Evolutionary conservation across 1,284 basidiomycete species (phyloP).

Genomic region (Ustilago nuda): DNA sequence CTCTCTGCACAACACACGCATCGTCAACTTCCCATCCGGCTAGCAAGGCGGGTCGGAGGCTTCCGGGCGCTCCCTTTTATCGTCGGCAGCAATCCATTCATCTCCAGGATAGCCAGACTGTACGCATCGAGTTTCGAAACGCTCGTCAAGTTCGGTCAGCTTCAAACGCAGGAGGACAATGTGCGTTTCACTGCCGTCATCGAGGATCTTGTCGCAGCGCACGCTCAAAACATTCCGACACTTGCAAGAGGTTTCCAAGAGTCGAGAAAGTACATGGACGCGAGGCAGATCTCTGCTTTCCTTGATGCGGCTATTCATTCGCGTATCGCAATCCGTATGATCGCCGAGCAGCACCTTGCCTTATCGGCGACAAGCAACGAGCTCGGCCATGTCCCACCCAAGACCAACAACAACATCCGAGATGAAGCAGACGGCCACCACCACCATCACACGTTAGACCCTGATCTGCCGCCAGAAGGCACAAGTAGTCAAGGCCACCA

Average conservation of each 20-base stretch:
- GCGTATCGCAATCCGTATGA: constrained; percentile 86
- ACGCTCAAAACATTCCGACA: constrained; percentile 87
- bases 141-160: constrained; percentile 77
- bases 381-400: constrained; percentile 8
- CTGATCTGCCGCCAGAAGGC: constrained; percentile 39
- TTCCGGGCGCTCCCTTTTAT: constrained; percentile 73
- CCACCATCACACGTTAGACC: constrained; percentile 29
- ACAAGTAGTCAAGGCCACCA: constrained; percentile 30
- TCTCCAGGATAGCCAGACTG: constrained; percentile 79
- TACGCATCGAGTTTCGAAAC: constrained; percentile 81
- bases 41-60: constrained; percentile 63
- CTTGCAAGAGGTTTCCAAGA: constrained; percentile 92
- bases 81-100: constrained; percentile 88
- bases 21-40: constrained; percentile 66
- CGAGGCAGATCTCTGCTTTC: constrained; percentile 80
- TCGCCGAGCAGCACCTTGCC: constrained; percentile 91
- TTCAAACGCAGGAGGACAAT: constrained; percentile 79
- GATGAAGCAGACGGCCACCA: constrained; percentile 1
- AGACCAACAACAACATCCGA: constrained; percentile 14
- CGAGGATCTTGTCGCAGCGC: constrained; percentile 79
- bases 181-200: constrained; percentile 77
- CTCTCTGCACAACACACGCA: constrained; percentile 63
- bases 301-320: constrained; percentile 86
- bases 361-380: constrained; percentile 69
- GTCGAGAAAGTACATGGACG: constrained; percentile 83